phyloP scores from a whole-genome alignment of 352 stramenopile species.

The Pythium phragmiticola region DNA sequence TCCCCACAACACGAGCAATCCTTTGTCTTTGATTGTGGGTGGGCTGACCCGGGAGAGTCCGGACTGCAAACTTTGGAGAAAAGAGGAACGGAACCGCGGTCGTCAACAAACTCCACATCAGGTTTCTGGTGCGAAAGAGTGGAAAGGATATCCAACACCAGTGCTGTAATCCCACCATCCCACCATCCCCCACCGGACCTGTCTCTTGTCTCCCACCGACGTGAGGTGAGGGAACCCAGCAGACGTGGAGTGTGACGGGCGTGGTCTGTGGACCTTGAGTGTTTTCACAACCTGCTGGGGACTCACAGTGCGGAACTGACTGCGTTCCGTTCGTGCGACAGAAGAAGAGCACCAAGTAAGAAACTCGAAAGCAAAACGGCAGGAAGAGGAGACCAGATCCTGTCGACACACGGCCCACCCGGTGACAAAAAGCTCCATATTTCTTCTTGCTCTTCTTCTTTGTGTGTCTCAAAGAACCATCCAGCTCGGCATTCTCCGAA shows the following conservation, averaged over 20 bases:
- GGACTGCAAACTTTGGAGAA: no score
- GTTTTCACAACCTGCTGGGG: background rate
- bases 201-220: background rate
- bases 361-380: background rate
- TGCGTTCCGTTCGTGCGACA: background rate
- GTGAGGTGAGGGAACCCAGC: background rate
- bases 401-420: background rate
- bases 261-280: background rate
- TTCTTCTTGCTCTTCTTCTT: constrained; percentile 13
- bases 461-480: background rate
- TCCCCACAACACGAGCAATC: background rate
- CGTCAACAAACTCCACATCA: background rate
- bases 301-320: background rate
- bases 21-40: background rate
- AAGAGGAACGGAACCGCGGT: background rate
- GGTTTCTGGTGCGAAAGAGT: background rate
- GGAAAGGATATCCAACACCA: background rate
- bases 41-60: no score
- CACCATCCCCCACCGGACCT: background rate
- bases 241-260: constrained; percentile 4
- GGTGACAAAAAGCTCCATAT: constrained; percentile 10
- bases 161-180: background rate
- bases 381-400: background rate
- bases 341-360: constrained; percentile 2
- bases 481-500: no score